These are phyloP conservation scores for Colletotrichum sp. DNA, from an alignment of 2,329 filamentous ascomycete genomes.

Conservation along the genomic window DNA sequence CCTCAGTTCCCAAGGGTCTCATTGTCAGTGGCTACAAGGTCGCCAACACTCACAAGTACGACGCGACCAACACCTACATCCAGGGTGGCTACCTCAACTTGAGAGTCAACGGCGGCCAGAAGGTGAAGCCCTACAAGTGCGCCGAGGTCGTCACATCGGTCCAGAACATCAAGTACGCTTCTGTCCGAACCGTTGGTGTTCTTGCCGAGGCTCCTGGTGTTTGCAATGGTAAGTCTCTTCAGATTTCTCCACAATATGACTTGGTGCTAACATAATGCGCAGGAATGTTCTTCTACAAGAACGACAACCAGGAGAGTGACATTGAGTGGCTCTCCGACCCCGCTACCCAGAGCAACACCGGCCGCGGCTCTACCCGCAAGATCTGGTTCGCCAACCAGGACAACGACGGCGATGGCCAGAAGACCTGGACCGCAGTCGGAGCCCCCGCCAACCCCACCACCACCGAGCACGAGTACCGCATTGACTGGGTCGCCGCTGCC, in stretches of 20 bases:
- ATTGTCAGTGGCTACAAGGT: slow-evolving; percentile 25
- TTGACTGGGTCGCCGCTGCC: slow-evolving; percentile 29
- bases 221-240: slow-evolving; percentile 30
- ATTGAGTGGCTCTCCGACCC: slow-evolving; percentile 37
- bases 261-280: not conserved
- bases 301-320: slow-evolving; percentile 32
- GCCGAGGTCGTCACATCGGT: slow-evolving; percentile 29
- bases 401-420: slow-evolving; percentile 17
- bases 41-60: slow-evolving; percentile 17
- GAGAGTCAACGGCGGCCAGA: slow-evolving; percentile 29
- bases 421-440: slow-evolving; percentile 8
- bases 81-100: slow-evolving; percentile 33
- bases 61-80: slow-evolving; percentile 21
- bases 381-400: slow-evolving; percentile 37
- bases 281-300: slow-evolving; percentile 36
- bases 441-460: slow-evolving; percentile 26
- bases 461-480: slow-evolving; percentile 35
- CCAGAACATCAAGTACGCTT: slow-evolving; percentile 32
- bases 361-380: slow-evolving; percentile 15
- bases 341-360: slow-evolving; percentile 28
- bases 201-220: slow-evolving; percentile 31
- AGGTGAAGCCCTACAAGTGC: slow-evolving; percentile 24
- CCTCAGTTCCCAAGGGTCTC: slow-evolving; percentile 25
- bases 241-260: too few relatives aligned
- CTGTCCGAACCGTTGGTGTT: slow-evolving; percentile 32